A percentile compares a stretch with the other conserved stretches of the same genome.
Conservation (phyloP, 352 stramenopile species). For the Saprolegnia diclina region DNA sequence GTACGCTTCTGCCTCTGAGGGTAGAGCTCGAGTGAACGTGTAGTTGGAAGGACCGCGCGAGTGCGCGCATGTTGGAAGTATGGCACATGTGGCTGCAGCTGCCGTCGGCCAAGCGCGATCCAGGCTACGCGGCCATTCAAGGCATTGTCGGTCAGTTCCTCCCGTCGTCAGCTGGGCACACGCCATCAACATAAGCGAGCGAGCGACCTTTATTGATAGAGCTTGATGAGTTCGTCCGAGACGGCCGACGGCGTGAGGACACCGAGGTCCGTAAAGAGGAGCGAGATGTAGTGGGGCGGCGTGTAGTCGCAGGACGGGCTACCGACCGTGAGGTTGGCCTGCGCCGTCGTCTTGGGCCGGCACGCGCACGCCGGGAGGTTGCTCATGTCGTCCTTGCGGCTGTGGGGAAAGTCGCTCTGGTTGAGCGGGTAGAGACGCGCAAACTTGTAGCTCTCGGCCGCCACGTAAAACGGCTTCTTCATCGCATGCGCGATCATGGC, state of each 20-base stretch:
- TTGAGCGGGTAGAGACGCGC: constrained; percentile 96
- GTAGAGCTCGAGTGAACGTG: neutral
- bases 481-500: constrained; percentile 92
- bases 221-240: constrained; percentile 97
- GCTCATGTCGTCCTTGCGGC: constrained; percentile 31
- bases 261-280: constrained; percentile 98
- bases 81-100: constrained; percentile 55
- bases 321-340: constrained; percentile 65
- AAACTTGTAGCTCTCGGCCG: constrained; percentile 98
- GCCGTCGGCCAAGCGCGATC: constrained; percentile 42
- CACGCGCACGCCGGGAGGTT: constrained; percentile 8
- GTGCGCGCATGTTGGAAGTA: constrained; percentile 59
- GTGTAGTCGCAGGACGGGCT: constrained; percentile 96
- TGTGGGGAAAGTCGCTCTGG: constrained; percentile 91
- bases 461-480: constrained; percentile 97
- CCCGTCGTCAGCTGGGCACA: too few species aligned
- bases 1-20: constrained; percentile 28
- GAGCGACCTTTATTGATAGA: constrained; percentile 95
- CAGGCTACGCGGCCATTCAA: constrained; percentile 45
- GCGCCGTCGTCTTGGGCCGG: constrained; percentile 6
- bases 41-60: constrained; percentile 64
- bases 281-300: constrained; percentile 95
- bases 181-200: too few species aligned
- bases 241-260: constrained; percentile 97
- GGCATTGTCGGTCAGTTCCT: constrained; percentile 49